Evolutionary conservation across 2,329 filamentous ascomycete genomes (phyloP), one percentile per base, ranked within the genome.

Genomic region (Penicillium sclerotigenum): DNA sequence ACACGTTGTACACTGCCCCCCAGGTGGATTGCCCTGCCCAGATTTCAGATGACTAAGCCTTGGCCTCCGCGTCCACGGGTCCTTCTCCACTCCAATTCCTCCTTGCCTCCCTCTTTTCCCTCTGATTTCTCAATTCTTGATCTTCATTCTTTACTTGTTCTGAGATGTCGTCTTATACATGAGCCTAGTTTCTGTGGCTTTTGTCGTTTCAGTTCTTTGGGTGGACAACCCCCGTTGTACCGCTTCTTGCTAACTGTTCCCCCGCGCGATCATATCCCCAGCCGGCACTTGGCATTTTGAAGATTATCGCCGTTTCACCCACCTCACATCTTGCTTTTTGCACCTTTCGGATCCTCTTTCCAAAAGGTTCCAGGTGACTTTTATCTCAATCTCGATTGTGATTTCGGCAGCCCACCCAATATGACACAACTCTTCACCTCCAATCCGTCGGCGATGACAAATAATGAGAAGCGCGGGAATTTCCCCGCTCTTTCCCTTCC

Each of bases 391-490:
- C 33, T 54, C 43, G 26, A 43, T 51, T 46, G 29, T n/a, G 46
- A 10, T 34, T 20, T 29, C 48, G 40, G 20, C 26, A 45, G 46
- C 47, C 45, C 57, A 47, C 51, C 51, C 63, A 67, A 60, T 57
- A 77, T 77, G 75, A 77, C 75, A 57, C 74, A 77, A 64, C 68
- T 77, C 51, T 76, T 77, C 62, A 71, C 71, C 58, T 74, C 72
- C 48, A 70, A 60, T 53, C 67, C 74, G 59, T 69, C 75, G 58
- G 65, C 70, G 45, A 74, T 76, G 70, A 65, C 74, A 29, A 56
- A 48, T 55, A 74, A 73, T 57, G 76, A 79, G 68, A 77, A 77
- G 65, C 76, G 76, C 62, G 70, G 70, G 52, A 79, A 77, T 62
- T 78, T 79, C 61, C 72, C 76, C 54, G 68, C 74, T 63, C 69